Evolutionary conservation across 192 early-diverging fungal genomes (phyloP).

Genomic region (Phlyctochytrium bullatum): DNA sequence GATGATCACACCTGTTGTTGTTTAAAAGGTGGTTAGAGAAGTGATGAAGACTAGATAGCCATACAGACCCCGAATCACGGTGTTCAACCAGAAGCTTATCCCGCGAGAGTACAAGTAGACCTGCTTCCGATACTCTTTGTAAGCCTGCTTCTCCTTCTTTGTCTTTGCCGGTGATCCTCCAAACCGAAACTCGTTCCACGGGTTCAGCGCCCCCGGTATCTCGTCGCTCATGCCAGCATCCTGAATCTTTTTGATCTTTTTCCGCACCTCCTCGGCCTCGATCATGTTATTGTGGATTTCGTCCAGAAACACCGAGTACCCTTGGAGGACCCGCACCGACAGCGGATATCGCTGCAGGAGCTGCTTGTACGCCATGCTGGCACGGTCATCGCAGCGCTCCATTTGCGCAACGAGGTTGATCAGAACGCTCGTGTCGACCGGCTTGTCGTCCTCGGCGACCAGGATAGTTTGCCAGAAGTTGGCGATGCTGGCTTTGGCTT

Average conservation of each 20-base stretch:
- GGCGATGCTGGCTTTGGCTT: slow-evolving; percentile 26
- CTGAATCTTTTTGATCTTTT: slow-evolving; percentile 23
- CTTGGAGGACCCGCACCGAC: slow-evolving; percentile 15
- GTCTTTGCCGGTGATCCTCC: not conserved
- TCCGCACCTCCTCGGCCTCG: slow-evolving; percentile 15
- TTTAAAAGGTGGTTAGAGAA: not conserved
- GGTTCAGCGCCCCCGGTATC: not conserved
- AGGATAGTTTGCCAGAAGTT: slow-evolving; percentile 30
- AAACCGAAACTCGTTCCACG: not conserved
- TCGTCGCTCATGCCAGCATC: slow-evolving; percentile 29
- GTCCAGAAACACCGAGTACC: slow-evolving; percentile 22
- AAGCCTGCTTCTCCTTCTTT: slow-evolving; percentile 25
- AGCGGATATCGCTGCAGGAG: slow-evolving; percentile 23
- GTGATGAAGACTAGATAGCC: too few relatives aligned
- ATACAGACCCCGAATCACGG: slow-evolving; percentile 26
- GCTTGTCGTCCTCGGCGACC: slow-evolving; percentile 19
- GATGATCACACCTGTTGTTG: not conserved
- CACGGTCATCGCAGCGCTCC: slow-evolving; percentile 21
- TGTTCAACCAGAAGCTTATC: slow-evolving; percentile 13
- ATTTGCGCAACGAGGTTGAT: slow-evolving; percentile 25
- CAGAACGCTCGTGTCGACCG: slow-evolving; percentile 16
- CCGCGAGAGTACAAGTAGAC: slow-evolving; percentile 27
- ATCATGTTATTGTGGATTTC: slow-evolving; percentile 29
- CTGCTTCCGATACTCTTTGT: slow-evolving; percentile 28
- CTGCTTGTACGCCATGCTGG: slow-evolving; percentile 8